A percentile compares a stretch with the other conserved stretches of the same genome.
Conservation (phyloP, 352 stramenopile genomes). For the Thalassiosira oceanica region DNA sequence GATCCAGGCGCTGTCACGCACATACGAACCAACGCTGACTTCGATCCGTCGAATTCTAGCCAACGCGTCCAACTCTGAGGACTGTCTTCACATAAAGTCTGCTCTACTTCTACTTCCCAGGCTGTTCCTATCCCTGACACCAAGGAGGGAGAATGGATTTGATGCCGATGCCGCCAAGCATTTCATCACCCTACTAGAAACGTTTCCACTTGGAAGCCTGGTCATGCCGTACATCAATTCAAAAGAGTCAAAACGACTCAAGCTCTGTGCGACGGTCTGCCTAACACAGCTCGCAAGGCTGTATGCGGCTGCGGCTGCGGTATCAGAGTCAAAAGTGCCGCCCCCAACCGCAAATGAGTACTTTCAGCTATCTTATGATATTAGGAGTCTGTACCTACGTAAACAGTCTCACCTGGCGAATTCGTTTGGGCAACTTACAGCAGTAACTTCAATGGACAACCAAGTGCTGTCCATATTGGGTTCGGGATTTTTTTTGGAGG, state of each 20-base stretch:
- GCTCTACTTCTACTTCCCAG: constrained; percentile 34
- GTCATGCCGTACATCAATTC: constrained; percentile 22
- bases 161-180: constrained; percentile 28
- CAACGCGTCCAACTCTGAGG: constrained; percentile 10
- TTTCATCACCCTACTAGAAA: constrained; percentile 35
- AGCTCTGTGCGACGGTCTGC: constrained; percentile 29
- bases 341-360: constrained; percentile 21
- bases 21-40: constrained; percentile 41
- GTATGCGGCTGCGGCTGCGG: constrained; percentile 36
- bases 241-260: constrained; percentile 15
- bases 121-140: constrained; percentile 45
- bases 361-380: constrained; percentile 13
- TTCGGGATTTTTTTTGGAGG: constrained; percentile 25
- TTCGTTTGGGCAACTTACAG: constrained; percentile 7
- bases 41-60: constrained; percentile 39
- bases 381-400: no score
- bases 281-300: constrained; percentile 33
- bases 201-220: constrained; percentile 34
- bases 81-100: constrained; percentile 2
- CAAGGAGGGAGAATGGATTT: constrained; percentile 17
- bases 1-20: constrained; percentile 20
- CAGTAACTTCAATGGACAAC: not conserved
- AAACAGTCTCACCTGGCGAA: constrained; percentile 19
- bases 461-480: constrained; percentile 17
- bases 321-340: constrained; percentile 16